Base-by-base conservation (phyloP, 306 rosid genomes). In the Crataegus laevigata region DNA sequence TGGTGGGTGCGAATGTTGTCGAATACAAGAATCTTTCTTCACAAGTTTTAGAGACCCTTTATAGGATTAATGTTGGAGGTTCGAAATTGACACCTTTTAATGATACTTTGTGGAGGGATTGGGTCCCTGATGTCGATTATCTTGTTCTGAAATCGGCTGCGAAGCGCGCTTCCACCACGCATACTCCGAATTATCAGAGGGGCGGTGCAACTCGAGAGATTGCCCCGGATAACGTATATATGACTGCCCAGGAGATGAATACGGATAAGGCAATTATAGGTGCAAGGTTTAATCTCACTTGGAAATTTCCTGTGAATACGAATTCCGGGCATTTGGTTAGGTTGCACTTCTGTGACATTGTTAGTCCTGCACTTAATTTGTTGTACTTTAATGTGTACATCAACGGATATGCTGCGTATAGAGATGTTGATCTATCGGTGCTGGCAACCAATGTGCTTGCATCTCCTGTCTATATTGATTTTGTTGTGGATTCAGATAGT, bases 241-340 rank as follows among this genome's bases (percentile, higher is more conserved):
- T 89, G 99, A 90, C 97, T 47, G 92, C 91, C 42, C 97, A 88
- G 74, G 86, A 92, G 84, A 92, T 96, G 99, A 92, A 96, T 64
- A 83, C 69, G 81, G 91, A 84, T 15, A 84, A 76, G 81, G 6
- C 78, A 21, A 83, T 57, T 82, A 42, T 85, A 45, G 84, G 75
- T 36, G 85, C 88, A 13, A 84, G 30, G 69, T 92, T 96, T 78
- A 96, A 96, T 74, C 75, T 96, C 75, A 92, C 98, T 6, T 96
- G 99, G 98, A 75, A 78, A 36, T 92, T 96, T 76, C 88, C 88
- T 3, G 94, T 89, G 78, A 73, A 75, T 82, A 61, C 81, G 1
- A 80, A 72, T 29, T 80, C 69, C 77, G 78, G 77, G 2, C 85
- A 89, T 77, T 82, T 96, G 50, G 91, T 96, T 77, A 78, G 98